Evolutionary conservation across 768 basidiomycete species (phyloP).

Genomic region (Leccinum barrowsii): DNA sequence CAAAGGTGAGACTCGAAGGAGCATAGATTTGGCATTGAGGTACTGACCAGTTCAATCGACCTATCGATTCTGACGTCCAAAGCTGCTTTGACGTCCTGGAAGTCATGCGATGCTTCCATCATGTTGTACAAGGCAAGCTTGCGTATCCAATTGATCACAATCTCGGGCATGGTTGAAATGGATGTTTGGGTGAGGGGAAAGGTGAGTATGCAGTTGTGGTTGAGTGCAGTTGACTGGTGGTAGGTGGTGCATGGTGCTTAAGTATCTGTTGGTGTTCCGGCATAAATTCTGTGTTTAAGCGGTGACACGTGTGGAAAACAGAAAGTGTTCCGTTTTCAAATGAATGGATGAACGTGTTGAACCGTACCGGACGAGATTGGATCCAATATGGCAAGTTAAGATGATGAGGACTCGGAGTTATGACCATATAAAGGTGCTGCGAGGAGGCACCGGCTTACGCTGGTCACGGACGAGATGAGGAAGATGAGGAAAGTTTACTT

Average conservation of each 20-base stretch:
- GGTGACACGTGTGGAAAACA: no score
- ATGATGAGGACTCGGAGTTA: neutral
- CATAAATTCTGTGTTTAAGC: neutral
- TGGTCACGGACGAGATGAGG: neutral
- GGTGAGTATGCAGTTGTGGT: neutral
- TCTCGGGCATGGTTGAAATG: neutral
- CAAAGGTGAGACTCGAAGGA: neutral
- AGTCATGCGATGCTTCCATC: slow-evolving; percentile 17
- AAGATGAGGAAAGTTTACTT: slow-evolving; percentile 2
- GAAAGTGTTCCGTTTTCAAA: no score
- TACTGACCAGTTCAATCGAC: slow-evolving; percentile 23
- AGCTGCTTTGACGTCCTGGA: slow-evolving; percentile 17
- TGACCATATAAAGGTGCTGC: neutral
- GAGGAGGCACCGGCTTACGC: no score
- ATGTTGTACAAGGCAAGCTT: slow-evolving; percentile 15
- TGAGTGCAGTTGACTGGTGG: neutral
- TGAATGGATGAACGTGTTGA: no score
- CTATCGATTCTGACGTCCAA: slow-evolving; percentile 17
- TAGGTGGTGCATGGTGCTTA: neutral
- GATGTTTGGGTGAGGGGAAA: slow-evolving; percentile 6
- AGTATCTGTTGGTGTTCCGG: neutral
- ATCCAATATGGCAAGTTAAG: no score
- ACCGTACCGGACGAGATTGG: no score
- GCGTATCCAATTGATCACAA: neutral
- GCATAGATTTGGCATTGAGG: no score